Percentiles rank a stretch among this genome's conserved stretches.
Evolutionary conservation across 192 early-diverging fungal species (phyloP).

Genomic region (Rhizophagus sp.): DNA sequence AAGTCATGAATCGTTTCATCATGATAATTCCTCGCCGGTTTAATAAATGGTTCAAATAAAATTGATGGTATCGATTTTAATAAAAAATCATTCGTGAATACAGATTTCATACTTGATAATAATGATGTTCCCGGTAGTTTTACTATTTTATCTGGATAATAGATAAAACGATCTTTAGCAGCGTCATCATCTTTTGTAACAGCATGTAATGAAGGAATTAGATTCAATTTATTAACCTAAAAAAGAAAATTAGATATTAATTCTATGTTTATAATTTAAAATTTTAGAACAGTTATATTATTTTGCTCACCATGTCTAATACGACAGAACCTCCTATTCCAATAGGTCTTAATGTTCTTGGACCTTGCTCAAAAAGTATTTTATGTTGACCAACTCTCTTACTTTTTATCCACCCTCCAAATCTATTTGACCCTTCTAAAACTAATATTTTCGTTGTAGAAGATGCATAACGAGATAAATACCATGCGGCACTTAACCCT

Average conservation of each 20-base stretch:
- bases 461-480: conserved; percentile 55
- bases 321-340: conserved; percentile 68
- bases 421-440: conserved; percentile 65
- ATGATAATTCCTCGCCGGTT: conserved; percentile 4
- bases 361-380: conserved; percentile 77
- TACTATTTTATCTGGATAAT: conserved; percentile 68
- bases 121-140: conserved; percentile 50
- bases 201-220: conserved; percentile 59
- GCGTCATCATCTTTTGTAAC: conserved; percentile 67
- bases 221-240: conserved; percentile 62
- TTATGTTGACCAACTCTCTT: conserved; percentile 44
- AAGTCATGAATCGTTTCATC: conserved; percentile 92
- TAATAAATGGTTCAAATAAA: conserved; percentile 57
- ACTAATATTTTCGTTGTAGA: conserved; percentile 61
- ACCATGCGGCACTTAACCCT: conserved; percentile 84
- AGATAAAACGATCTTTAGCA: conserved; percentile 83
- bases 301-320: conserved; percentile 69
- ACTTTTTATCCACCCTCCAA: conserved; percentile 89
- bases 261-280: too few species aligned
- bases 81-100: conserved; percentile 35
- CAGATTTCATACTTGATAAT: conserved; percentile 13
- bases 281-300: background rate
- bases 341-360: conserved; percentile 77
- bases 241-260: background rate
- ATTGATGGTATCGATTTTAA: conserved; percentile 58